A percentile compares a stretch with the other conserved stretches of the same genome.
Conservation (phyloP, 352 stramenopile species). For the Globisporangium nodosum region DNA sequence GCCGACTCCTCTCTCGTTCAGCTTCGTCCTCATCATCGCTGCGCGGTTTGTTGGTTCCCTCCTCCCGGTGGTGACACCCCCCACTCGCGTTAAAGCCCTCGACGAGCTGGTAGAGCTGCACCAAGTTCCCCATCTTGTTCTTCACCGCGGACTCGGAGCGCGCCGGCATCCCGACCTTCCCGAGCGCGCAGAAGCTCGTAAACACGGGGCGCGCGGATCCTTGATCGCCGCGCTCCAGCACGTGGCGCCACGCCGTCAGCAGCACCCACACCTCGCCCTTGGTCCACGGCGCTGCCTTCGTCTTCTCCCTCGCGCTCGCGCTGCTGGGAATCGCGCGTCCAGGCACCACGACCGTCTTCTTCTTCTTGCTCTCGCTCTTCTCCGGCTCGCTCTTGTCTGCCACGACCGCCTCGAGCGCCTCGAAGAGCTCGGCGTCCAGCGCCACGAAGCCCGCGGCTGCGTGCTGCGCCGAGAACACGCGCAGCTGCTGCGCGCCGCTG, state of each 20-base stretch:
- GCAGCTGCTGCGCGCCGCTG: neutral
- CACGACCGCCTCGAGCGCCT: neutral
- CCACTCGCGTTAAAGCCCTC: constrained; percentile 2
- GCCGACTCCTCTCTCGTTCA: neutral
- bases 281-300: neutral
- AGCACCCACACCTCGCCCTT: constrained; percentile 1
- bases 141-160: neutral
- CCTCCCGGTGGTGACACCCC: no score
- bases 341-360: neutral
- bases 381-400: neutral
- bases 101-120: neutral
- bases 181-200: neutral
- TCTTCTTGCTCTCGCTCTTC: no score
- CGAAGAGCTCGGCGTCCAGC: neutral
- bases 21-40: no score
- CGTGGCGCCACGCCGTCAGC: constrained; percentile 1
- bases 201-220: neutral
- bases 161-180: neutral
- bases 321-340: neutral
- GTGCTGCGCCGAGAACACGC: neutral
- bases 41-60: no score
- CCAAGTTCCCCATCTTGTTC: neutral
- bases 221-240: neutral
- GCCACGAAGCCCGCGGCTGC: neutral
- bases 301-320: neutral